These are phyloP conservation scores for Calonectria crousiana DNA, from an alignment of 2,329 filamentous ascomycete genomes.

Conservation along the genomic window DNA sequence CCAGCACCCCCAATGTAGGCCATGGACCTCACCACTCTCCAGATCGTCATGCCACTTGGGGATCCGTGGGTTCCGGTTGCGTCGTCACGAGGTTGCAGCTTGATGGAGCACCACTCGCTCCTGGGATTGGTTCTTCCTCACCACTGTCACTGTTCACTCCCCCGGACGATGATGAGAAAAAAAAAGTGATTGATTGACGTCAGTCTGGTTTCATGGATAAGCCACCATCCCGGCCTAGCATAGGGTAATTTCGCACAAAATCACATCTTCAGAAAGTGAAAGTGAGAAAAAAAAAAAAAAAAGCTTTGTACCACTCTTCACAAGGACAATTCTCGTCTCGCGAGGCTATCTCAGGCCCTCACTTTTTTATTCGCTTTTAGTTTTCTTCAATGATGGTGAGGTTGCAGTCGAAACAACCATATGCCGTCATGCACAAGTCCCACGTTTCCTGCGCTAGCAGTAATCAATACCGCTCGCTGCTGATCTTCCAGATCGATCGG, in stretches of 20 bases:
- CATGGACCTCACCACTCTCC: not conserved
- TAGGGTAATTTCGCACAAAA: not conserved
- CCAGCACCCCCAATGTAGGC: not conserved
- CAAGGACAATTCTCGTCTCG: not conserved
- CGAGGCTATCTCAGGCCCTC: not conserved
- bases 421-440: slow-evolving; percentile 2
- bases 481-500: slow-evolving; percentile 17
- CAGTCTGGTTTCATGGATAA: slow-evolving; percentile 35
- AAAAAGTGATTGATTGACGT: slow-evolving; percentile 32
- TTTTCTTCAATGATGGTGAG: not conserved
- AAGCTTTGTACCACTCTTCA: not conserved
- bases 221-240: not conserved
- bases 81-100: slow-evolving; percentile 6
- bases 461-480: too few species aligned
- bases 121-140: not conserved
- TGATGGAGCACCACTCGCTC: not conserved
- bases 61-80: not conserved
- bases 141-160: not conserved
- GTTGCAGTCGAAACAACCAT: not conserved
- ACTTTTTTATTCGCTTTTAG: not conserved
- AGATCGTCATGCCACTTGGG: slow-evolving; percentile 13
- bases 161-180: not conserved
- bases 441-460: not conserved
- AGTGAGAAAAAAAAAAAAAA: not conserved
- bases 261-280: not conserved